These are phyloP conservation scores for Geotrichum europaeum DNA, from an alignment of 1,139 yeast species.

Conservation along the genomic window DNA sequence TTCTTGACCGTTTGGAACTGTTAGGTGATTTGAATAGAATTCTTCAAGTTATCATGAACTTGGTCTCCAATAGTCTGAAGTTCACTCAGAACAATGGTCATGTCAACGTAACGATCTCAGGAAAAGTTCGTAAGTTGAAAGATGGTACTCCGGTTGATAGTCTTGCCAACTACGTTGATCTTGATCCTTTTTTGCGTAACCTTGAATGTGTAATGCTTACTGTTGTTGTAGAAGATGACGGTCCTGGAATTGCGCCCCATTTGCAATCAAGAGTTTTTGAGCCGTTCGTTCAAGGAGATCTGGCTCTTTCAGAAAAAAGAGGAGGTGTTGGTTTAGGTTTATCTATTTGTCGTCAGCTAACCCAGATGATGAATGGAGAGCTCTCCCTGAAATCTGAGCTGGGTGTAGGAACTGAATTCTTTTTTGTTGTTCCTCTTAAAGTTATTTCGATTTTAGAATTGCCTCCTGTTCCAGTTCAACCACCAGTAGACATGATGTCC, in stretches of 20 bases:
- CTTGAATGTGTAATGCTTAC: not conserved
- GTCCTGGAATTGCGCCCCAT: conserved; percentile 83
- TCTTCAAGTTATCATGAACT: conserved; percentile 85
- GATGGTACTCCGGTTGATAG: not conserved
- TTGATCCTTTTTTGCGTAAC: not conserved
- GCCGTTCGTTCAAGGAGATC: conserved; percentile 93
- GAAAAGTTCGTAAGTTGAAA: not conserved
- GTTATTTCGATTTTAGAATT: not conserved
- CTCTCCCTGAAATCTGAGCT: conserved; percentile 44
- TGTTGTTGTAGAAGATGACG: conserved; percentile 62
- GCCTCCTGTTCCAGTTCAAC: not conserved
- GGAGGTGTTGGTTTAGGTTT: conserved; percentile 94
- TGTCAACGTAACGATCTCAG: conserved; percentile 54
- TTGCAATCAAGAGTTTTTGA: conserved; percentile 81
- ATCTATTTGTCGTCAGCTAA: conserved; percentile 83
- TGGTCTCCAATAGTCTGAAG: conserved; percentile 83
- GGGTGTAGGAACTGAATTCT: conserved; percentile 73
- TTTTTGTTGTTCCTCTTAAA: conserved; percentile 69
- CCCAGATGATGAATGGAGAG: conserved; percentile 31
- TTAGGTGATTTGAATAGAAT: conserved; percentile 91
- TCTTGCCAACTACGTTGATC: not conserved
- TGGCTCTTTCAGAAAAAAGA: conserved; percentile 74
- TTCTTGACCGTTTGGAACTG: conserved; percentile 44
- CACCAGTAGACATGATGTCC: not conserved
- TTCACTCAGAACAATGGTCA: conserved; percentile 87